Percentiles rank a stretch among this genome's conserved stretches.
phyloP scores from a whole-genome alignment of 1,284 basidiomycete species.

The Leccinum cinnamomeum region DNA sequence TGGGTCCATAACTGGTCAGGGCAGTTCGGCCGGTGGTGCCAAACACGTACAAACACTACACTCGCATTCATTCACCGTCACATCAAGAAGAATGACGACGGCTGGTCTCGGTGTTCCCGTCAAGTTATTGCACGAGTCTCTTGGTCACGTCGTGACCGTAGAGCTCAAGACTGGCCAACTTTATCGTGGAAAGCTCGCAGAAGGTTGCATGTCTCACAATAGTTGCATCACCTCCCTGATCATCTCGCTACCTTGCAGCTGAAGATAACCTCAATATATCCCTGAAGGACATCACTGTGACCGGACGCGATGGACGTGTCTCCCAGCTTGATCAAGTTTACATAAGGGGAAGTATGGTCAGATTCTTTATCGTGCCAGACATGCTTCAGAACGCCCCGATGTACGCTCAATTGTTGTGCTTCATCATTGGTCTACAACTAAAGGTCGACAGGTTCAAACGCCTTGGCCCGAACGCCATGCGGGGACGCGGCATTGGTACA shows the following conservation, averaged over 20 bases:
- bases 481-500: constrained; percentile 97
- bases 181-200: constrained; percentile 96
- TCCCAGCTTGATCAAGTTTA: constrained; percentile 99
- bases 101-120: constrained; percentile 85
- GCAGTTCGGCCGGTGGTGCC: not conserved
- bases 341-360: constrained; percentile 96
- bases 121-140: constrained; percentile 89
- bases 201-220: constrained; percentile 53
- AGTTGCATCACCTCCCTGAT: constrained; percentile 23
- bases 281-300: constrained; percentile 95
- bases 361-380: constrained; percentile 99
- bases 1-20: not conserved
- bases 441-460: constrained; percentile 87
- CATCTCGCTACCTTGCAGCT: constrained; percentile 52
- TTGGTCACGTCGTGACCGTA: constrained; percentile 96
- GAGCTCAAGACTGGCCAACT: constrained; percentile 98
- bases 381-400: constrained; percentile 99
- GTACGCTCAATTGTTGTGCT: constrained; percentile 50
- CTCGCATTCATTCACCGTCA: constrained; percentile 9
- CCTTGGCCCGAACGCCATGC: constrained; percentile 97
- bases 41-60: constrained; percentile 29
- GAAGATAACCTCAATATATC: constrained; percentile 99
- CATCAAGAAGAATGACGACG: constrained; percentile 29
- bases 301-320: constrained; percentile 95
- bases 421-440: constrained; percentile 7